Conservation (phyloP, 2,329 filamentous ascomycete species). For the Botrytis tulipae region DNA sequence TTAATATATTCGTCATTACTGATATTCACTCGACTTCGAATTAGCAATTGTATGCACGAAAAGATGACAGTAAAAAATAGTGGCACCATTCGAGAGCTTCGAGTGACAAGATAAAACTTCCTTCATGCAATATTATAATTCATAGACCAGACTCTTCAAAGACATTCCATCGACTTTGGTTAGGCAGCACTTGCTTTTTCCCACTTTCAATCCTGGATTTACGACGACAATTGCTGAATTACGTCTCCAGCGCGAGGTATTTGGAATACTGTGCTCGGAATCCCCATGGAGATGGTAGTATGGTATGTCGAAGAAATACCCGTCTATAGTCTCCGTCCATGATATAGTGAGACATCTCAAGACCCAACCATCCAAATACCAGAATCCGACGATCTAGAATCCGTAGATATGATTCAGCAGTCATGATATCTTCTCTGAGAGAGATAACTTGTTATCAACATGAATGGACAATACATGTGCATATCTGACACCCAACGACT, state of each 20-base stretch:
- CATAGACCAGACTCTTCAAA: no score
- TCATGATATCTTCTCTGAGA: background rate
- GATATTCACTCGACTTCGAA: background rate
- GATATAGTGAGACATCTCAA: background rate
- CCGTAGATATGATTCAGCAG: background rate
- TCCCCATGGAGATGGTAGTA: background rate
- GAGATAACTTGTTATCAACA: background rate
- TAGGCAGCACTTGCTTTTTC: background rate
- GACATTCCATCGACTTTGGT: background rate
- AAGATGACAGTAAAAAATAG: background rate
- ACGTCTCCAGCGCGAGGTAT: background rate
- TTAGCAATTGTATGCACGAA: background rate
- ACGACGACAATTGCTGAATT: rapidly evolving
- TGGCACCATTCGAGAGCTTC: rapidly evolving
- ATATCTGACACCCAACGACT: background rate
- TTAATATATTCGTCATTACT: background rate
- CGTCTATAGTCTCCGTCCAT: no score
- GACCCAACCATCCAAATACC: background rate
- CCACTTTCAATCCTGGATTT: background rate
- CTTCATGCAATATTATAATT: background rate
- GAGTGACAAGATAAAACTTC: background rate
- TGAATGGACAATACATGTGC: background rate
- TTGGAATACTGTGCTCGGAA: background rate
- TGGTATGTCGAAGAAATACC: background rate
- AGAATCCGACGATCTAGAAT: background rate